Evolutionary conservation across 2,329 filamentous ascomycete species (phyloP), one percentile per base, ranked within the genome.

Genomic region (Alternaria arborescens): DNA sequence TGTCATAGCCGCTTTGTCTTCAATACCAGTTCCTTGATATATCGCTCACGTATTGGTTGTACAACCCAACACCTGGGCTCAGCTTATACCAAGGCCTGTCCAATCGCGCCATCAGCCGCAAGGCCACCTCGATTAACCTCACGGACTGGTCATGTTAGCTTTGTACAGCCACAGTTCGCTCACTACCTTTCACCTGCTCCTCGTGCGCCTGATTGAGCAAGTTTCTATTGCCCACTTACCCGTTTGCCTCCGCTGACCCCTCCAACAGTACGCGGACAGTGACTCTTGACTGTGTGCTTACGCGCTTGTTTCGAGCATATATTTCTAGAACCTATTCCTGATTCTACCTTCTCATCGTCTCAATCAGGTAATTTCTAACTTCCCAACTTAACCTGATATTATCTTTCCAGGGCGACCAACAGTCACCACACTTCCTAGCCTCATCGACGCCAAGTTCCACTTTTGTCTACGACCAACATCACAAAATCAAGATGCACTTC

Each of bases 61-160:
- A 51, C 40, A 47, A 56, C 32, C 57, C 30, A 58, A 40, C 22
- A 38, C 7, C 55, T 53, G 26, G 20, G 36, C 12, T 65, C 58
- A 66, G 60, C 65, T 66, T 60, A 64, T 67, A 30, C 41, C 53
- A 26, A 60, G 55, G 46, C 52, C 56, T 42, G 20, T 60, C 60
- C 61, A 62, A 60, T 20, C 10, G 40, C 28, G 30, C 52, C 46
- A 36, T 56, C 62, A 62, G 51, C 58, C 56, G 42, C 58, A 65
- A 54, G 32, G 20, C 28, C 32, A 38, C 30, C 22, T 44, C 10
- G 51, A 26, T 50, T 18, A 41, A 47, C 48, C 30, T 24, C 44
- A 14, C 36, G 20, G 42, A 54, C 38, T 51, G 46, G 50, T 36
- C 50, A 62, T 34, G 30, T 41, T 51, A 30, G 10, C 26, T 41